Conservation (phyloP, 768 basidiomycete species). For the Amanita jacksonii region DNA sequence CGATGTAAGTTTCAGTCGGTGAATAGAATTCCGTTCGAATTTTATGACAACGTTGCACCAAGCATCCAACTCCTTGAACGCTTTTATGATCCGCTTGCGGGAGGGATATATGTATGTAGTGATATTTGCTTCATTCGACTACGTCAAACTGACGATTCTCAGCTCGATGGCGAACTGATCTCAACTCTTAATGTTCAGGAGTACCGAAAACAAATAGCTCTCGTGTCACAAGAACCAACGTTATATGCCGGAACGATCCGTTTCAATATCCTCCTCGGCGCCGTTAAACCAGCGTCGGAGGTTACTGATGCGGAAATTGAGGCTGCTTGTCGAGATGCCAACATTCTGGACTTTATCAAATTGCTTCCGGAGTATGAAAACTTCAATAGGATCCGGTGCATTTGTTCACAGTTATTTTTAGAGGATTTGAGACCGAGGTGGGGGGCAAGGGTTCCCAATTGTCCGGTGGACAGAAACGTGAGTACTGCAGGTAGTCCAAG, state of each 20-base stretch:
- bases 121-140: not conserved
- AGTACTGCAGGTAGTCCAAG: conserved; percentile 14
- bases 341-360: conserved; percentile 84
- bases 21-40: not conserved
- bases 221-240: conserved; percentile 89
- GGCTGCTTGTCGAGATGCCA: conserved; percentile 79
- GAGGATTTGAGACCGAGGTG: conserved; percentile 87
- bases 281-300: conserved; percentile 62
- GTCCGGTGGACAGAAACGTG: conserved; percentile 83
- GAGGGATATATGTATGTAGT: conserved; percentile 48
- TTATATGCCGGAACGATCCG: conserved; percentile 87
- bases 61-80: conserved; percentile 78
- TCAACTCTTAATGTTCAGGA: conserved; percentile 72
- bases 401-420: conserved; percentile 18
- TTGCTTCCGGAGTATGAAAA: conserved; percentile 70
- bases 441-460: conserved; percentile 87
- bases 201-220: conserved; percentile 80
- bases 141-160: conserved; percentile 3
- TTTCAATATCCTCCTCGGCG: conserved; percentile 87
- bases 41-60: not conserved
- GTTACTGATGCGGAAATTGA: conserved; percentile 86
- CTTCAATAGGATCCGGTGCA: not conserved
- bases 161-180: conserved; percentile 72
- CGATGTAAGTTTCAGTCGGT: conserved; percentile 40
- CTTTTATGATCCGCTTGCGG: conserved; percentile 75